Evolutionary conservation across 1,139 yeast species (phyloP).

Genomic region (Eremothecium gossypii): DNA sequence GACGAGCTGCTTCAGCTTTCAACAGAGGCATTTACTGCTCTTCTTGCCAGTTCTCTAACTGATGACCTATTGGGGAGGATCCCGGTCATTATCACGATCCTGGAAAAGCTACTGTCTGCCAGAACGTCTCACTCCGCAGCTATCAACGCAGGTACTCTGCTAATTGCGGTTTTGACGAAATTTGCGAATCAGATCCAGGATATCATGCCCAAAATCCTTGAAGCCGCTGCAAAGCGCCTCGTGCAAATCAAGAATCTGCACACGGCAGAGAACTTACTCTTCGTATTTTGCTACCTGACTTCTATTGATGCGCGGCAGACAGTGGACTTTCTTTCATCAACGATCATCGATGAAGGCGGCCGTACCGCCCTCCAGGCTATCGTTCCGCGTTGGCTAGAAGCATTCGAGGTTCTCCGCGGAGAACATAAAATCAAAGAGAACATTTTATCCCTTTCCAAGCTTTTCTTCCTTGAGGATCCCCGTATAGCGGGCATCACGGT

Average conservation of each 20-base stretch:
- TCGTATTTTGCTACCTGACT: slow-evolving; percentile 68
- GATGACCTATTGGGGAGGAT: slow-evolving; percentile 38
- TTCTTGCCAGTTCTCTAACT: slow-evolving; percentile 45
- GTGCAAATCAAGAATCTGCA: slow-evolving; percentile 57
- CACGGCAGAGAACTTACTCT: slow-evolving; percentile 65
- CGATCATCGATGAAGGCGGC: slow-evolving; percentile 28
- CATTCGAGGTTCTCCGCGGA: slow-evolving; percentile 76
- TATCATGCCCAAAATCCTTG: slow-evolving; percentile 47
- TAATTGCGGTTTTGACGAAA: slow-evolving; percentile 53
- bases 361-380: slow-evolving; percentile 39
- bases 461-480: slow-evolving; percentile 51
- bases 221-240: slow-evolving; percentile 64
- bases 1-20: slow-evolving; percentile 73
- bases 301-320: slow-evolving; percentile 52
- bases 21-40: slow-evolving; percentile 60
- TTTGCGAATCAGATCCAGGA: slow-evolving; percentile 42
- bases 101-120: slow-evolving; percentile 65
- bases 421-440: slow-evolving; percentile 63
- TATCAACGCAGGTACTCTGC: slow-evolving; percentile 59
- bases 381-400: slow-evolving; percentile 70
- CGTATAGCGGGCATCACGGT: slow-evolving; percentile 47
- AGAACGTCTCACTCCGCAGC: slow-evolving; percentile 72
- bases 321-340: slow-evolving; percentile 47
- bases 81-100: slow-evolving; percentile 47
- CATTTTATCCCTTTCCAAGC: slow-evolving; percentile 57